These are phyloP conservation scores for Acer saccharum DNA, from an alignment of 345 rosid genomes.

Conservation along the genomic window DNA sequence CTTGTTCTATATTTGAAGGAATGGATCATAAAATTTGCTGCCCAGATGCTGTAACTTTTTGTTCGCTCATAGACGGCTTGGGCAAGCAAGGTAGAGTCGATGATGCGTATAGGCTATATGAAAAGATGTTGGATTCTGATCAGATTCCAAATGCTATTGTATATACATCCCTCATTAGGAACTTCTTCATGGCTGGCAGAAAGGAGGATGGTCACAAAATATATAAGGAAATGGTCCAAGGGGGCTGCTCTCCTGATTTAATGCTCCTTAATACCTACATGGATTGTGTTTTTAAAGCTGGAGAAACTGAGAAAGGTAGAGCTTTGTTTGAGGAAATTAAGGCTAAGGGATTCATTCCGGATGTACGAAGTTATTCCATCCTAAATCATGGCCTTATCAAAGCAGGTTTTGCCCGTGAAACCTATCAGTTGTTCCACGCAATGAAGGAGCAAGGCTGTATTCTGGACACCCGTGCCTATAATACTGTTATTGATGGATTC, in stretches of 20 bases:
- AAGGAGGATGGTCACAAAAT: slow-evolving; percentile 96
- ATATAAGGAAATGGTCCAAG: slow-evolving; percentile 76
- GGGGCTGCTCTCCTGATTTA: slow-evolving; percentile 74
- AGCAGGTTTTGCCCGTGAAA: slow-evolving; percentile 86
- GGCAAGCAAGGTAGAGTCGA: slow-evolving; percentile 91
- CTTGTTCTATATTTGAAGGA: slow-evolving; percentile 68
- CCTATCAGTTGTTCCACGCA: slow-evolving; percentile 69
- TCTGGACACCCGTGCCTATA: slow-evolving; percentile 83
- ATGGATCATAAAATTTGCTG: slow-evolving; percentile 77
- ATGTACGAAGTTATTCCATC: slow-evolving; percentile 78
- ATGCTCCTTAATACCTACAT: slow-evolving; percentile 81
- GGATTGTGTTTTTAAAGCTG: slow-evolving; percentile 93
- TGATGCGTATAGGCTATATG: slow-evolving; percentile 82
- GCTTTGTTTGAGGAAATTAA: slow-evolving; percentile 82
- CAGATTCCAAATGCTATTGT: slow-evolving; percentile 62
- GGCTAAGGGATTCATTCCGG: slow-evolving; percentile 65
- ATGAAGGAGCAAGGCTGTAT: slow-evolving; percentile 94
- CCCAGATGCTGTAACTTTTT: slow-evolving; percentile 79
- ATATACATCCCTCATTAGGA: slow-evolving; percentile 81
- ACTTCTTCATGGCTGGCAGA: slow-evolving; percentile 78
- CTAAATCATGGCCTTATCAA: slow-evolving; percentile 78
- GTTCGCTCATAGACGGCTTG: slow-evolving; percentile 90
- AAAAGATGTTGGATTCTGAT: slow-evolving; percentile 77
- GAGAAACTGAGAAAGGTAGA: slow-evolving; percentile 83
- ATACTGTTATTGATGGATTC: slow-evolving; percentile 84